Conservation (phyloP, 495 filamentous ascomycete species). For the Xylaria intraflava region DNA sequence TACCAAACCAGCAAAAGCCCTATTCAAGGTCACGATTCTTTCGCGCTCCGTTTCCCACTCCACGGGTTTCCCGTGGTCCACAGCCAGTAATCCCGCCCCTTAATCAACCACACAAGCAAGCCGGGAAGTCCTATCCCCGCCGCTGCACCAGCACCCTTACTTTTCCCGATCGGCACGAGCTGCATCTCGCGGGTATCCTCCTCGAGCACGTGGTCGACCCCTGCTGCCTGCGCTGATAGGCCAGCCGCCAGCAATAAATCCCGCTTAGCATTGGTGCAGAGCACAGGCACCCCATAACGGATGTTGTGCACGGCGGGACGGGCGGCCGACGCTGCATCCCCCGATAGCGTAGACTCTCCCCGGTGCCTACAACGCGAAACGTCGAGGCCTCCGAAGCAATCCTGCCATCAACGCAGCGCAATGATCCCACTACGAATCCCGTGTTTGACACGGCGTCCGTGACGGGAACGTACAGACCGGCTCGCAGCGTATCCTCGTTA, state of each 20-base stretch:
- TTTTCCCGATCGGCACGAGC: slow-evolving; percentile 46
- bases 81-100: slow-evolving; percentile 56
- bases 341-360: slow-evolving; percentile 32
- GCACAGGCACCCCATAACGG: slow-evolving; percentile 22
- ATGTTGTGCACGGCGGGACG: slow-evolving; percentile 26
- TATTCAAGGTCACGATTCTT: slow-evolving; percentile 27
- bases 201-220: slow-evolving; percentile 19
- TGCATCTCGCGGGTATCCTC: slow-evolving; percentile 44
- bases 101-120: slow-evolving; percentile 51
- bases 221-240: slow-evolving; percentile 19
- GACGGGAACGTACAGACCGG: slow-evolving; percentile 36
- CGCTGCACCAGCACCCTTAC: slow-evolving; percentile 48
- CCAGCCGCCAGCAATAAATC: slow-evolving; percentile 24
- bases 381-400: slow-evolving; percentile 28
- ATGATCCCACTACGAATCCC: slow-evolving; percentile 21
- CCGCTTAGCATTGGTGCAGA: slow-evolving; percentile 26
- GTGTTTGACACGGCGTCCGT: slow-evolving; percentile 34
- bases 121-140: slow-evolving; percentile 50
- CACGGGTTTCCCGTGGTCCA: slow-evolving; percentile 42
- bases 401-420: slow-evolving; percentile 23
- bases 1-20: not conserved
- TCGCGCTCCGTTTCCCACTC: slow-evolving; percentile 49
- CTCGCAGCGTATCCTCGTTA: slow-evolving; percentile 21
- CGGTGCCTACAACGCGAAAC: slow-evolving; percentile 24
- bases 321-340: slow-evolving; percentile 25